These are phyloP conservation scores for Verticillium klebahnii DNA, from an alignment of 2,329 filamentous ascomycete species.

Conservation along the genomic window DNA sequence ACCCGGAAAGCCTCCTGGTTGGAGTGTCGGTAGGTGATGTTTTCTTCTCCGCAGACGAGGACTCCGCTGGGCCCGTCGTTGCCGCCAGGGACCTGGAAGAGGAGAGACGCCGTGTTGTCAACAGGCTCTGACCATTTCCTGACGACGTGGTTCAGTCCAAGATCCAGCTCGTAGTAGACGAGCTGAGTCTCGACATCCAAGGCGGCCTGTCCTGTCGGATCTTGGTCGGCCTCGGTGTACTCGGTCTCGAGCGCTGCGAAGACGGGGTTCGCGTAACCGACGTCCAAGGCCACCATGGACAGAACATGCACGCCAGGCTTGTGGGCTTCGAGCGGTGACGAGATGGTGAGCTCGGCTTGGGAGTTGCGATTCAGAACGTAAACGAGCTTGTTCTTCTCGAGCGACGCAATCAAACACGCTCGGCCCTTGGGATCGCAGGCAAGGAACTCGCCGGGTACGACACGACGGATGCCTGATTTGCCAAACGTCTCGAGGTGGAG, in stretches of 20 bases:
- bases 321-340: slow-evolving; percentile 93
- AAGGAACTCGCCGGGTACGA: slow-evolving; percentile 93
- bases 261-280: slow-evolving; percentile 94
- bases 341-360: slow-evolving; percentile 93
- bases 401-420: slow-evolving; percentile 87
- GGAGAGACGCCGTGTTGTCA: slow-evolving; percentile 78
- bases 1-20: slow-evolving; percentile 88
- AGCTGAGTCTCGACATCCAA: slow-evolving; percentile 82
- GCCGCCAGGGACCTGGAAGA: slow-evolving; percentile 94
- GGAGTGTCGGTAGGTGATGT: slow-evolving; percentile 93
- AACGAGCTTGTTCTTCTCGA: slow-evolving; percentile 99
- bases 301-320: slow-evolving; percentile 89
- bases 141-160: slow-evolving; percentile 95
- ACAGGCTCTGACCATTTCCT: slow-evolving; percentile 95
- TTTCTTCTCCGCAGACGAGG: slow-evolving; percentile 90
- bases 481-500: slow-evolving; percentile 97
- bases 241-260: slow-evolving; percentile 95
- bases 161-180: slow-evolving; percentile 95
- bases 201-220: slow-evolving; percentile 77
- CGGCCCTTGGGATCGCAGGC: slow-evolving; percentile 93
- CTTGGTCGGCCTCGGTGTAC: slow-evolving; percentile 86
- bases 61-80: slow-evolving; percentile 93
- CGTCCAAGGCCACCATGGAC: slow-evolving; percentile 81
- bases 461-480: slow-evolving; percentile 90
- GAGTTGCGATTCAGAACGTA: slow-evolving; percentile 96